Percentiles rank a stretch among this genome's conserved stretches.
Evolutionary conservation across 2,329 filamentous ascomycete species (phyloP).

Genomic region (Botrytis deweyae): DNA sequence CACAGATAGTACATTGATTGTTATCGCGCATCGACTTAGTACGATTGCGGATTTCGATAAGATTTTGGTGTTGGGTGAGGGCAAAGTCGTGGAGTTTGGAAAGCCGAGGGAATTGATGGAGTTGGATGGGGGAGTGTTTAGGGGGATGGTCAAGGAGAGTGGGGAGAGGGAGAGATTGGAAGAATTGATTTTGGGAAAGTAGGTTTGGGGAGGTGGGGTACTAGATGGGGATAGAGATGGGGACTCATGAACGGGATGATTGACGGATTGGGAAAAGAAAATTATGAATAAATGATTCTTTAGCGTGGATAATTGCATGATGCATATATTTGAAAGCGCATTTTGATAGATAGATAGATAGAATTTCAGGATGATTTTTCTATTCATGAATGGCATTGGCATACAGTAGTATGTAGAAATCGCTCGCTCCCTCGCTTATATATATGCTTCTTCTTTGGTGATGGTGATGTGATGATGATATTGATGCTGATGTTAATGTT

Average conservation of each 20-base stretch:
- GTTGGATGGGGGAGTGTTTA: slow-evolving; percentile 49
- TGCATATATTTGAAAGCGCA: not conserved
- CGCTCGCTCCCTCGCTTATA: too few species aligned
- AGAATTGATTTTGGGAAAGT: slow-evolving; percentile 24
- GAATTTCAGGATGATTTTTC: not conserved
- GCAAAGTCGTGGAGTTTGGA: slow-evolving; percentile 66
- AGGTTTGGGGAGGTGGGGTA: too few species aligned
- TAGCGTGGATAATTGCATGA: not conserved
- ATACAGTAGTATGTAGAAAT: too few species aligned
- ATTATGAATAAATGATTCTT: not conserved
- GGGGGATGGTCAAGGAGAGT: slow-evolving; percentile 62
- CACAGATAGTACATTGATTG: slow-evolving; percentile 64
- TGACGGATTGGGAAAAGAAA: not conserved
- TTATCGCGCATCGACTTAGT: slow-evolving; percentile 73
- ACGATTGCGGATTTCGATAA: slow-evolving; percentile 77
- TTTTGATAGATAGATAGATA: not conserved
- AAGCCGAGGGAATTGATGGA: slow-evolving; percentile 61
- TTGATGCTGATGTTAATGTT: too few species aligned
- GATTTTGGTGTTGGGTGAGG: slow-evolving; percentile 69
- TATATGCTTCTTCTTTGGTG: too few species aligned
- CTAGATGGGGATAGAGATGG: not conserved
- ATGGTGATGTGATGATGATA: too few species aligned
- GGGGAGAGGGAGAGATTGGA: slow-evolving; percentile 49
- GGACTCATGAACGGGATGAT: not conserved
- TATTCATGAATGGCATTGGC: not conserved